These are phyloP conservation scores for Rutstroemia sydowiana DNA, from an alignment of 2,329 filamentous ascomycete genomes.

Conservation along the genomic window DNA sequence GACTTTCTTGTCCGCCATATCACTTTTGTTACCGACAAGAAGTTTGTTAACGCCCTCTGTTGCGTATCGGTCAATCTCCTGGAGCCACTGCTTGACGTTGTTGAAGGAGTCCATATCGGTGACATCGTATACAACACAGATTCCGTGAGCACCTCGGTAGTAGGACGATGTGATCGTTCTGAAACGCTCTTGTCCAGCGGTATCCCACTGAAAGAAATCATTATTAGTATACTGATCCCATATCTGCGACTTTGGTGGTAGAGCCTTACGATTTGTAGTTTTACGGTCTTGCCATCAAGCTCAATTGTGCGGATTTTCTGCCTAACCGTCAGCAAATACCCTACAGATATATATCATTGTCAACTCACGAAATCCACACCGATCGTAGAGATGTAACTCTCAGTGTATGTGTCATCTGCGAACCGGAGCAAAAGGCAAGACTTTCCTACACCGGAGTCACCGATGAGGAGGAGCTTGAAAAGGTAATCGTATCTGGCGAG, in stretches of 20 bases:
- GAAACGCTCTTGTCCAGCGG: conserved; percentile 98
- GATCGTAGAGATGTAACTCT: conserved; percentile 99
- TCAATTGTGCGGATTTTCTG: conserved; percentile 99
- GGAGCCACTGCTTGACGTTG: conserved; percentile 99
- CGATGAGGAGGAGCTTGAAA: conserved; percentile 99
- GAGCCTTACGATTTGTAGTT: conserved; percentile 87
- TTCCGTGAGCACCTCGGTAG: conserved; percentile 97
- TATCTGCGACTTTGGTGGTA: neutral
- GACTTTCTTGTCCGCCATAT: conserved; percentile 99
- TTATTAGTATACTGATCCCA: conserved; percentile 24
- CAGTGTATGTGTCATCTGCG: conserved; percentile 97
- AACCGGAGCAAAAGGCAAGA: conserved; percentile 97
- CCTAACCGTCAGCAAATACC: conserved; percentile 28
- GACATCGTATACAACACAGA: conserved; percentile 99
- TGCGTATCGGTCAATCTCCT: conserved; percentile 98
- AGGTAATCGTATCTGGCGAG: conserved; percentile 94
- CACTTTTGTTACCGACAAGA: conserved; percentile 98
- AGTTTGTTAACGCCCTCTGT: conserved; percentile 99
- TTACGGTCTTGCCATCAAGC: conserved; percentile 98
- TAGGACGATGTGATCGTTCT: conserved; percentile 99
- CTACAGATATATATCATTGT: neutral
- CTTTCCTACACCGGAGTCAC: conserved; percentile 99
- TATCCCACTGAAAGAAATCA: conserved; percentile 73
- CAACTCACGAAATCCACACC: conserved; percentile 93
- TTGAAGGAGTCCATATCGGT: conserved; percentile 99